Conservation (phyloP, 169 alveolate genomes). For the Cyclospora cayetanensis region DNA sequence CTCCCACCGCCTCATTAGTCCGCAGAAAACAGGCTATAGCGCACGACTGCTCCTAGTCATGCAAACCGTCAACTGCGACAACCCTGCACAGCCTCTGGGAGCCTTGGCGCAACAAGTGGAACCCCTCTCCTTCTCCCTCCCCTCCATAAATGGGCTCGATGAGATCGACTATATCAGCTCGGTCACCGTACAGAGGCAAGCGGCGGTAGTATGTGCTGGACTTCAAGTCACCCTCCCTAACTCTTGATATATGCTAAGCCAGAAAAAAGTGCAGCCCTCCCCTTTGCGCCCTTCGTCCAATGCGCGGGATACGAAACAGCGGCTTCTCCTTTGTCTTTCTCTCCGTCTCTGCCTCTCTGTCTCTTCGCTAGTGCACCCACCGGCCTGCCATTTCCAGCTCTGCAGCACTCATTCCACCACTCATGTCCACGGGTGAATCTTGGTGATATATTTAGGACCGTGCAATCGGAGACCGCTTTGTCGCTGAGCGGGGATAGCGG, state of each 20-base stretch:
- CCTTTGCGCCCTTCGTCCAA: neutral
- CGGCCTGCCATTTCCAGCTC: no score
- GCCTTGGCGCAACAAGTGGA: slow-evolving; percentile 28
- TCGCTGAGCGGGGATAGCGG: no score
- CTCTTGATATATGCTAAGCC: neutral
- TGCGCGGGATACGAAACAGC: no score
- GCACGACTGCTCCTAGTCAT: neutral
- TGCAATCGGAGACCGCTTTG: no score
- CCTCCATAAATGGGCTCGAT: neutral
- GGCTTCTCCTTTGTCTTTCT: no score
- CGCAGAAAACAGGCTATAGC: neutral
- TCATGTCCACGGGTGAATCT: no score
- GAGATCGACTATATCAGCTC: neutral
- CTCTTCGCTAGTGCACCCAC: no score
- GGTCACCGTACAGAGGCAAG: neutral
- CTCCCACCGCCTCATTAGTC: neutral
- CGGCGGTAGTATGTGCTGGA: neutral
- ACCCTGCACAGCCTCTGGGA: slow-evolving; percentile 20
- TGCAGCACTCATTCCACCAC: no score
- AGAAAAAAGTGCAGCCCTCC: neutral
- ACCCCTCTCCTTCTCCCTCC: neutral
- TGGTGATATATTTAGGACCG: no score
- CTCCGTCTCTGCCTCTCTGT: no score
- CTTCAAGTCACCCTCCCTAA: neutral
- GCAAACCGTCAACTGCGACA: slow-evolving; percentile 45